phyloP scores from a whole-genome alignment of 2,329 filamentous ascomycete genomes.

The Albophoma yamanashiensis region DNA sequence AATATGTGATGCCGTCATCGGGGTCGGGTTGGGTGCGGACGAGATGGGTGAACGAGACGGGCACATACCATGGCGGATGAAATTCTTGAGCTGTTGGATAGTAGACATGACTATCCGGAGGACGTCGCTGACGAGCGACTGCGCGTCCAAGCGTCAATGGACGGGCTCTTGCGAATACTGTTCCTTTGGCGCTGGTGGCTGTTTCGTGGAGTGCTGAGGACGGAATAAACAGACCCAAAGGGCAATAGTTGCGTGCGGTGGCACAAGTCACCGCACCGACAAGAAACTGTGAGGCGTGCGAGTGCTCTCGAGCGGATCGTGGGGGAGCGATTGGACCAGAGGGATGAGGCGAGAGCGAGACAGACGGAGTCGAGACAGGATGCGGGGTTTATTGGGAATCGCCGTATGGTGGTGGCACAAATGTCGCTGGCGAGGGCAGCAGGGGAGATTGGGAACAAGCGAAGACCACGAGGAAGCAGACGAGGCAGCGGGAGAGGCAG shows the following conservation, averaged over 20 bases:
- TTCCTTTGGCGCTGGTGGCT: background rate
- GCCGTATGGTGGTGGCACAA: background rate
- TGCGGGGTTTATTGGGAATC: background rate
- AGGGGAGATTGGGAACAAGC: background rate
- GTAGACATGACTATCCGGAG: slow-evolving; percentile 42
- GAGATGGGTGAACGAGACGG: background rate
- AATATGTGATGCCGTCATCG: slow-evolving; percentile 3
- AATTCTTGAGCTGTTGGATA: slow-evolving; percentile 96
- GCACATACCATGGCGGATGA: slow-evolving; percentile 74
- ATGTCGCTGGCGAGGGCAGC: background rate
- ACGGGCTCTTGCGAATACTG: background rate
- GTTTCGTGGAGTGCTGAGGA: background rate
- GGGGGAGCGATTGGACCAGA: background rate
- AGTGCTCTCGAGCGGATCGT: background rate
- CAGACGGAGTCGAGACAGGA: background rate
- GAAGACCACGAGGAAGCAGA: background rate
- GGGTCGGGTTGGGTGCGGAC: background rate
- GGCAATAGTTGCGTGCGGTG: background rate
- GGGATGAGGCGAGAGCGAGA: background rate
- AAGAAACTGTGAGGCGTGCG: background rate
- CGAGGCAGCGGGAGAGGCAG: background rate
- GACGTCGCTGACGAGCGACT: slow-evolving; percentile 9
- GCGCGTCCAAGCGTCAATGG: background rate
- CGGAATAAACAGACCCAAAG: background rate
- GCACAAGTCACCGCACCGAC: background rate